A percentile compares a stretch with the other conserved stretches of the same genome.
phyloP scores from a whole-genome alignment of 495 filamentous ascomycete genomes.

The Annulohypoxylon maeteangense region DNA sequence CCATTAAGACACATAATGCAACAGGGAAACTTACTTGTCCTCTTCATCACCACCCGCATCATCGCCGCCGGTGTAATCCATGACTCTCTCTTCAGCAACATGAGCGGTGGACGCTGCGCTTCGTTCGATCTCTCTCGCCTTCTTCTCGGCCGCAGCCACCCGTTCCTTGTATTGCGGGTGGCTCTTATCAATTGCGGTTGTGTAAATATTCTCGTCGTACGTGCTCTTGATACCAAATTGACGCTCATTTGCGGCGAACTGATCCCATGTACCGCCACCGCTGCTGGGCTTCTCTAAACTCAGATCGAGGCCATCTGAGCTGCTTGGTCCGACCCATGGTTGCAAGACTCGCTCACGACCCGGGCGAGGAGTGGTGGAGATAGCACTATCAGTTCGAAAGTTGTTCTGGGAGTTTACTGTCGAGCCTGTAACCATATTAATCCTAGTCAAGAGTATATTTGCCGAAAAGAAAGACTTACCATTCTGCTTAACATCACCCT shows the following conservation, averaged over 20 bases:
- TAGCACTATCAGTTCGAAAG: slow-evolving; percentile 90
- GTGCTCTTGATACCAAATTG: slow-evolving; percentile 86
- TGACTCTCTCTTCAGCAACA: slow-evolving; percentile 87
- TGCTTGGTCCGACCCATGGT: slow-evolving; percentile 78
- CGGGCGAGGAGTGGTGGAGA: slow-evolving; percentile 76
- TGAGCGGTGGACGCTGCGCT: slow-evolving; percentile 76
- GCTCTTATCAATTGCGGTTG: slow-evolving; percentile 83
- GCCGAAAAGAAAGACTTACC: slow-evolving; percentile 63
- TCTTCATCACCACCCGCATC: slow-evolving; percentile 80
- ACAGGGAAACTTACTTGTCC: slow-evolving; percentile 74
- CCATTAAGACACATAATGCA: background rate
- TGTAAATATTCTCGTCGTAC: slow-evolving; percentile 95
- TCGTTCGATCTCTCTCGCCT: slow-evolving; percentile 89
- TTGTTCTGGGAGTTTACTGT: slow-evolving; percentile 52
- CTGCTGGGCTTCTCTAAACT: slow-evolving; percentile 70
- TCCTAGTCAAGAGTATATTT: background rate
- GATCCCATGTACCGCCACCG: slow-evolving; percentile 77
- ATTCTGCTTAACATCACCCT: slow-evolving; percentile 70
- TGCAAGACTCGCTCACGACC: slow-evolving; percentile 81
- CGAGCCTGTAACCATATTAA: slow-evolving; percentile 44
- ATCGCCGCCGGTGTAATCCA: slow-evolving; percentile 61
- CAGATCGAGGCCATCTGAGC: slow-evolving; percentile 69
- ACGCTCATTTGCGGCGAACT: slow-evolving; percentile 89
- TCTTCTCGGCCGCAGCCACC: slow-evolving; percentile 78
- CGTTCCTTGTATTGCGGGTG: slow-evolving; percentile 83